These are phyloP conservation scores for Ziziphus jujuba DNA, from an alignment of 306 rosid genomes.

Conservation along the genomic window DNA sequence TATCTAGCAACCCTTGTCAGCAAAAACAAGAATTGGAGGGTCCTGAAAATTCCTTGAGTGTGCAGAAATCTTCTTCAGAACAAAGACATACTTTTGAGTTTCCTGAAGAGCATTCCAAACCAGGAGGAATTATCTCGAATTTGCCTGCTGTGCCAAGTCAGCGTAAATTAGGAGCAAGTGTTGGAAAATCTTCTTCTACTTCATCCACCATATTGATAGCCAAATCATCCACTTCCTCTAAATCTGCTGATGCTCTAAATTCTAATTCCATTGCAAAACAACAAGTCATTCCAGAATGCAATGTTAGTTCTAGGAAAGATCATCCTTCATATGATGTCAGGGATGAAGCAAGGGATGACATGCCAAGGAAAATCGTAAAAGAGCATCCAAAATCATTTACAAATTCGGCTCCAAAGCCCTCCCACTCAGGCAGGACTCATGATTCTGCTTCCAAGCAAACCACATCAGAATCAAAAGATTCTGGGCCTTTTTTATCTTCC, in stretches of 20 bases:
- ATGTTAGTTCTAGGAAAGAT: constrained; percentile 52
- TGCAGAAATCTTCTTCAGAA: constrained; percentile 46
- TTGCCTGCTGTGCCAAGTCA: constrained; percentile 36
- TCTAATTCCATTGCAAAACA: constrained; percentile 46
- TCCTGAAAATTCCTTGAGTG: constrained; percentile 43
- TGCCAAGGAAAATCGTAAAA: constrained; percentile 54
- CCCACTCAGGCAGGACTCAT: constrained; percentile 58
- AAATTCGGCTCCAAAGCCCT: constrained; percentile 46
- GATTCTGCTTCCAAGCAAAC: constrained; percentile 61
- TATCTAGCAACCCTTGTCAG: constrained; percentile 39
- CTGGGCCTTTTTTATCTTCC: constrained; percentile 43
- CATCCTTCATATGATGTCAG: constrained; percentile 40
- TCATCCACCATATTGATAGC: constrained; percentile 44
- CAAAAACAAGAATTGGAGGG: constrained; percentile 55
- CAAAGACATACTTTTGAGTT: constrained; percentile 44
- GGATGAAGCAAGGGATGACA: constrained; percentile 52
- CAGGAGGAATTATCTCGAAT: constrained; percentile 34
- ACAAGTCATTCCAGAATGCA: constrained; percentile 44
- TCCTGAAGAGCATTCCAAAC: constrained; percentile 57
- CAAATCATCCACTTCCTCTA: constrained; percentile 39
- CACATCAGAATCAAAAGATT: constrained; percentile 54
- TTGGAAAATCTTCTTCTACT: constrained; percentile 54
- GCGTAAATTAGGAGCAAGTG: constrained; percentile 39
- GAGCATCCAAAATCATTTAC: constrained; percentile 59
- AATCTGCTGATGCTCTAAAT: constrained; percentile 50